Base-by-base conservation (phyloP, 1,284 basidiomycete genomes). In the Coriolopsis trogii region DNA sequence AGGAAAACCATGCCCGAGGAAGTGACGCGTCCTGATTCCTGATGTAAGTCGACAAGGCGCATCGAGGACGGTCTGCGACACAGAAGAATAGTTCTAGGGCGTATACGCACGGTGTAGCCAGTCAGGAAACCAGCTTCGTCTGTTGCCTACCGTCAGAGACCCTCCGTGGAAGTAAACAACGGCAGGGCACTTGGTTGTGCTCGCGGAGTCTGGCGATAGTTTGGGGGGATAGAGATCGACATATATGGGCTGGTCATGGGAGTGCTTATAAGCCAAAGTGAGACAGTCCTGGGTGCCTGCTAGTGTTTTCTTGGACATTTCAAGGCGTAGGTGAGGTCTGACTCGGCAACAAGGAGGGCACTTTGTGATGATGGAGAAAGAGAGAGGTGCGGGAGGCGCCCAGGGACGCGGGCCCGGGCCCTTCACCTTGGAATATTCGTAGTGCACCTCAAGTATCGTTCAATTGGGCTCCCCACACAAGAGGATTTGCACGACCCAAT, bases 141-240 rank as follows among this genome's bases (percentile, higher is more conserved):
- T 73, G 53, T 80, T 78, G 4, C 84, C 84, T 13, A 81, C 80
- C 0, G 79, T 77, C 25, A 87, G 65, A 4, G 82, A 83, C 10
- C 84, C 84, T 7, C 79, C 84, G 58, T 87, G 85, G 53, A 85
- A 87, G 63, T 81, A 86, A 4, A 87, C 63, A 1, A 87, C 63
- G 2, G 75, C 72, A 33, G 82, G 78, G 2, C 76, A 50, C 9
- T 42, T 25, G 9, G 40, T 0, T 4, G 24, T 18, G n/a, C 16
- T 20, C 3, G 26, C 15, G 4, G 29, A 4, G 1, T 6, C 13
- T 4, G 33, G 13, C 37, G 41, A 24, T 36, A 45, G 3, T 6
- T 8, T n/a, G 12, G 63, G 63, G 4, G 53, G 59, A 42, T 64
- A 64, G 7, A 67, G 34, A 30, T 67, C 64, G 13, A 65, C 24